Base-by-base conservation (phyloP, 495 filamentous ascomycete species). In the Hyaloscypha variabilis region DNA sequence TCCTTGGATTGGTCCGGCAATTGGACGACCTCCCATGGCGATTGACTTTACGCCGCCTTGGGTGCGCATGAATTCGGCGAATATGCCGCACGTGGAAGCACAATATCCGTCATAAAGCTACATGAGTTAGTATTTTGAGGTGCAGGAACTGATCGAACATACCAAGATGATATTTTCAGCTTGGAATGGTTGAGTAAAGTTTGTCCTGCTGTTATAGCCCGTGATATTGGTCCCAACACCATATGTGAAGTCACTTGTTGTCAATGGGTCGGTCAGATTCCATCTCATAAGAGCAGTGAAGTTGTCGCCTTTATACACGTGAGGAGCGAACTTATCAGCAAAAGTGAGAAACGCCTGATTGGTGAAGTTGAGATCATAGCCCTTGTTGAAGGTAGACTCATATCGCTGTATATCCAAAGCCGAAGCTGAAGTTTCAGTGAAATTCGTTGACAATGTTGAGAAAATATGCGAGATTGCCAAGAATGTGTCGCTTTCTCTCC, bases 81-180 rank as follows among this genome's bases (percentile, higher is more conserved):
- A 85, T 65, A 88, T 74, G 5, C 84, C 82, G 75, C 88, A 91
- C 2, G 87, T 87, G 3, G 85, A 88, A 29, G 81, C 83, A 74
- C 88, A 91, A 67, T 81, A 81, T 52, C 88, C 87, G 71, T 90
- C 87, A 30, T 81, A 81, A 51, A 72, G 60, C 60, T 63, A 53
- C n/a, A 2, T 8, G 0, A 17, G 24, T 34, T 62, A 62, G 42
- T 19, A 30, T 14, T 2, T 2, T 53, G n/a, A 61, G 25, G 2
- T 25, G 30, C 39, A 0, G 2, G 2, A 14, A 26, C 6, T 14
- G 26, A 62, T 8, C 8, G 4, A n/a, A 53, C 29, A 13, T 13
- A 49, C 24, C 55, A 65, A 30, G n/a, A 65, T 65, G n/a, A 62
- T 58, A 23, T 62, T 34, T 28, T 66, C 63, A 26, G 63, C 28